Evolutionary conservation across 495 filamentous ascomycete species (phyloP).

Genomic region (Penicillium bialowiezense): DNA sequence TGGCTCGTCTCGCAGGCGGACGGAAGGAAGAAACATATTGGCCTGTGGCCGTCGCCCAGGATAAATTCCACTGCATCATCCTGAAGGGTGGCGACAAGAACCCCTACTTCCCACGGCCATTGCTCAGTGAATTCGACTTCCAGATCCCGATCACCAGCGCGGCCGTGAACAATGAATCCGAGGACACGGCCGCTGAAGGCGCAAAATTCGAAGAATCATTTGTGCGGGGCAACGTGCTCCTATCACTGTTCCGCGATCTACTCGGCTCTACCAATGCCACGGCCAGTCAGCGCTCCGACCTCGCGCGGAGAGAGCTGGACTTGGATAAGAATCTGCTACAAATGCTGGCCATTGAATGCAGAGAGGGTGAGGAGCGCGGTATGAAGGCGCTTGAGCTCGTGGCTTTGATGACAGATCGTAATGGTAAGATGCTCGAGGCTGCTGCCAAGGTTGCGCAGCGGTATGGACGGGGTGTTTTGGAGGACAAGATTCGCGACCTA

Average conservation of each 20-base stretch:
- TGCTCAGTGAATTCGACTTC: constrained; percentile 94
- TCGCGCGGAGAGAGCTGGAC: constrained; percentile 69
- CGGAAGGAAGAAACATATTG: constrained; percentile 89
- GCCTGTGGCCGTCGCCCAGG: constrained; percentile 88
- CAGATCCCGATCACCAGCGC: constrained; percentile 69
- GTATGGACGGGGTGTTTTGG: constrained; percentile 71
- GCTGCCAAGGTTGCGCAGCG: constrained; percentile 79
- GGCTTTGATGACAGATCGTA: constrained; percentile 70
- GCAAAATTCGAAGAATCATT: constrained; percentile 69
- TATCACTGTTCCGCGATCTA: constrained; percentile 69
- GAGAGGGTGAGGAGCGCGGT: constrained; percentile 84
- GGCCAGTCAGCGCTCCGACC: constrained; percentile 60
- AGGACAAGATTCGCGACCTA: constrained; percentile 82
- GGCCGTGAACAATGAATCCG: constrained; percentile 35
- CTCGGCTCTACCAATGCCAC: constrained; percentile 57
- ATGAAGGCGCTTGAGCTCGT: constrained; percentile 93
- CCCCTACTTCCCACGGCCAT: constrained; percentile 90
- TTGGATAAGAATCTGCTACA: constrained; percentile 87
- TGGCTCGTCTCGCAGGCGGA: constrained; percentile 78
- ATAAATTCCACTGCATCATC: constrained; percentile 97
- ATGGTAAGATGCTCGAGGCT: constrained; percentile 80
- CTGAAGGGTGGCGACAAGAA: constrained; percentile 91
- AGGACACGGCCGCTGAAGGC: constrained; percentile 38
- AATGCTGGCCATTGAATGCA: constrained; percentile 84
- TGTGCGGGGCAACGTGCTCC: constrained; percentile 68